Evolutionary conservation across 2,329 filamentous ascomycete species (phyloP).

Genomic region (Fusarium udum): DNA sequence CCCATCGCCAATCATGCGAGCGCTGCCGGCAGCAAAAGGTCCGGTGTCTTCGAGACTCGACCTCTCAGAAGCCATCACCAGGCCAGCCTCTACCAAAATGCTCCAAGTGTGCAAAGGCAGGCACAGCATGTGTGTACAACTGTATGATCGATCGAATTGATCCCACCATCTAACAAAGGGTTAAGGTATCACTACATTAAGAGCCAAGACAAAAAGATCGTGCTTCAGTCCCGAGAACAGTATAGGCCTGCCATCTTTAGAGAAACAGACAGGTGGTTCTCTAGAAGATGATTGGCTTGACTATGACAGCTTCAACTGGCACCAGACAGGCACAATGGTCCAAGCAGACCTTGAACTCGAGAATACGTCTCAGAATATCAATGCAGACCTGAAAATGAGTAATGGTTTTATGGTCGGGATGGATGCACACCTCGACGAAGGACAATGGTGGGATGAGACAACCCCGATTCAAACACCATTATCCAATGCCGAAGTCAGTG

Average conservation of each 20-base stretch:
- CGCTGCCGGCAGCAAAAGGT: background rate
- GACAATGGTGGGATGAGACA: background rate
- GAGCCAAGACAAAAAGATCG: background rate
- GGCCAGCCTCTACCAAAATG: background rate
- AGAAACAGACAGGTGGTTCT: background rate
- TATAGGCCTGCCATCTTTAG: background rate
- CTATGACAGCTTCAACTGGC: background rate
- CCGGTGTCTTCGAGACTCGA: background rate
- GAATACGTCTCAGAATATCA: background rate
- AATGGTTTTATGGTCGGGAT: background rate
- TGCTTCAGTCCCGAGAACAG: background rate
- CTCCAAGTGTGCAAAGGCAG: background rate
- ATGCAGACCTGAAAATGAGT: background rate
- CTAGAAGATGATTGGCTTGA: background rate
- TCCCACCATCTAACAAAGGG: background rate
- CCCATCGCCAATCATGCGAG: background rate
- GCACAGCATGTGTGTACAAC: background rate
- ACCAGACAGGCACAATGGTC: background rate
- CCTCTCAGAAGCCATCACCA: background rate
- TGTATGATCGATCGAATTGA: background rate
- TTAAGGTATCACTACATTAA: background rate
- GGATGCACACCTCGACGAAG: background rate
- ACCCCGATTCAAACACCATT: background rate
- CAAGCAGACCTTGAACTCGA: background rate
- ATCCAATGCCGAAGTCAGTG: background rate